phyloP scores from a whole-genome alignment of 305 asterid genomes.

The Solanum chacoense region DNA sequence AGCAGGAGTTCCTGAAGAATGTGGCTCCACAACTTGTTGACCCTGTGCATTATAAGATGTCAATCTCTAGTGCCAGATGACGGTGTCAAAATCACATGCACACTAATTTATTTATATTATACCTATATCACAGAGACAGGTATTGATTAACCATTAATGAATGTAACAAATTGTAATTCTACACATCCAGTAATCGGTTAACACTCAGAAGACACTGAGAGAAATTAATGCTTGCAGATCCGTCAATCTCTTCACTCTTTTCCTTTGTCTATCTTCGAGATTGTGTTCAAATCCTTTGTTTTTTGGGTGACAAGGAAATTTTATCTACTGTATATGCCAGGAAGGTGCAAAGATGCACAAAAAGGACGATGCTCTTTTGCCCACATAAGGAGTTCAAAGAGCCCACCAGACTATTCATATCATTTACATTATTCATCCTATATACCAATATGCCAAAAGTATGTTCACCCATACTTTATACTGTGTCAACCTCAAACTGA shows the following conservation, averaged over 20 bases:
- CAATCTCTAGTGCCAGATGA: background rate
- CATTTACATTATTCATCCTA: background rate
- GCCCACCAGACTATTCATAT: background rate
- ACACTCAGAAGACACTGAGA: background rate
- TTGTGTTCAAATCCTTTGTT: background rate
- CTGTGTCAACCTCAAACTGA: background rate
- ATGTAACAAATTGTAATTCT: background rate
- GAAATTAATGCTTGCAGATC: background rate
- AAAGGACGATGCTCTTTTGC: background rate
- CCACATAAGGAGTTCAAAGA: background rate
- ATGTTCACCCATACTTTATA: background rate
- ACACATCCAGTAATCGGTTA: background rate
- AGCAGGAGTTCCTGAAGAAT: background rate
- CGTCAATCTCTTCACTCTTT: background rate
- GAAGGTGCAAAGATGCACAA: background rate
- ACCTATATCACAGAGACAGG: background rate
- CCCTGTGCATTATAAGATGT: conserved; percentile 1
- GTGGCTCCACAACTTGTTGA: conserved; percentile 2
- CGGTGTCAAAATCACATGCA: background rate
- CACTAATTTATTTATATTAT: background rate
- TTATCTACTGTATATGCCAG: background rate
- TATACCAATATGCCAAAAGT: background rate
- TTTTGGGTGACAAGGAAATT: background rate
- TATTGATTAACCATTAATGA: background rate
- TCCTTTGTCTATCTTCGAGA: background rate